Base-by-base conservation (phyloP, 768 basidiomycete species). In the Tulasnella sp. region DNA sequence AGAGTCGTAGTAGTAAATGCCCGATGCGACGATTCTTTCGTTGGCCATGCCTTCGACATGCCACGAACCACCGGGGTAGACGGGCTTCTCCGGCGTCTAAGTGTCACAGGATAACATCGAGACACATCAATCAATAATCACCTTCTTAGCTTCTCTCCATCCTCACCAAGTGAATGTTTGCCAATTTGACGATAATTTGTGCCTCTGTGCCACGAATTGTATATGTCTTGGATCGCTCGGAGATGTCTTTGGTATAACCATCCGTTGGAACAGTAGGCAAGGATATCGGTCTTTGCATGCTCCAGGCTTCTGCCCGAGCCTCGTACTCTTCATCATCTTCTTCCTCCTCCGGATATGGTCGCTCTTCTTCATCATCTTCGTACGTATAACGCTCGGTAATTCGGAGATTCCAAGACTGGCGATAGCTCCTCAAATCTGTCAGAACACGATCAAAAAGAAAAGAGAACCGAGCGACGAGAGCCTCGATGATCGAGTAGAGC, bases 31-130 rank as follows among this genome's bases (percentile, higher is more conserved):
- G 54, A 79, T 75, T 60, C 22, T 46, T 48, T 83, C 82, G 78
- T 20, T 90, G 87, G 3, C 69, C 80, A 82, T 88, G 83, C 77
- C 86, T 86, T 81, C 90, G 85, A 37, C 80, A 76, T 83, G 89
- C 89, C 75, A 91, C 76, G 1, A 87, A 22, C 87, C 89, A 8
- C 90, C 90, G 0, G 81, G 81, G 83, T 92, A 91, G 1, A 88
- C 89, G 6, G 87, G 87, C 75, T 85, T 85, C 28, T 87, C 86
- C 20, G 87, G 87, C 0, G 86, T 86, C 72, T 78, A 40, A 34
- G 41, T 12, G 50, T n/a, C 24, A 46, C 3, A 28, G 22, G 4
- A 48, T 42, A 14, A 34, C 2, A 42, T 42, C 76, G 72, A 34
- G 22, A 41, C 37, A 31, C 20, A 22, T 8, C 6, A 64, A 11